phyloP scores from a whole-genome alignment of 768 basidiomycete species.

The Lanmaoa pseudosensibilis region DNA sequence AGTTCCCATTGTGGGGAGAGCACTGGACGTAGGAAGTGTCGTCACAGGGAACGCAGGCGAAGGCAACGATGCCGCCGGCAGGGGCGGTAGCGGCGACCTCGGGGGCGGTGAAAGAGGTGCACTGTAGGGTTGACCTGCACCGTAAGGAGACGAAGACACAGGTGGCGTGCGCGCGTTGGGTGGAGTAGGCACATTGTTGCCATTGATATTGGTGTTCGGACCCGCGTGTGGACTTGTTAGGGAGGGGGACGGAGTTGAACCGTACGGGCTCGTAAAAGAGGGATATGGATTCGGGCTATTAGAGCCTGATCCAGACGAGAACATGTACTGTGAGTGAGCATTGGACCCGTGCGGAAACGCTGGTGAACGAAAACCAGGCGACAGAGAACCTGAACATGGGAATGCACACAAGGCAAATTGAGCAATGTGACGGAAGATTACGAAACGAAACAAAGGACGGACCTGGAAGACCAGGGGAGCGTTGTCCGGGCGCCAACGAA shows the following conservation, averaged over 20 bases:
- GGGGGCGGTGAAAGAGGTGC: constrained; percentile 27
- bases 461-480: constrained; percentile 28
- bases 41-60: constrained; percentile 8
- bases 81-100: constrained; percentile 21
- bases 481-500: constrained; percentile 20
- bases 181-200: neutral
- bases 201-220: neutral
- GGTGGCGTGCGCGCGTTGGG: constrained; percentile 12
- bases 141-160: neutral
- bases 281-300: constrained; percentile 2
- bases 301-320: constrained; percentile 14
- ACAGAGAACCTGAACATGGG: constrained; percentile 15
- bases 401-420: neutral
- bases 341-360: constrained; percentile 1
- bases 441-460: constrained; percentile 10
- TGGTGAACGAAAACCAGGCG: constrained; percentile 26
- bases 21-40: neutral
- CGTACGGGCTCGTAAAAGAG: neutral
- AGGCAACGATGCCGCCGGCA: constrained; percentile 16
- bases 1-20: neutral
- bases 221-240: neutral
- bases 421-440: constrained; percentile 7
- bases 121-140: neutral
- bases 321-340: constrained; percentile 19
- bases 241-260: constrained; percentile 1